Base-by-base conservation (phyloP, 2,329 filamentous ascomycete genomes). In the Metarhizium rileyi region DNA sequence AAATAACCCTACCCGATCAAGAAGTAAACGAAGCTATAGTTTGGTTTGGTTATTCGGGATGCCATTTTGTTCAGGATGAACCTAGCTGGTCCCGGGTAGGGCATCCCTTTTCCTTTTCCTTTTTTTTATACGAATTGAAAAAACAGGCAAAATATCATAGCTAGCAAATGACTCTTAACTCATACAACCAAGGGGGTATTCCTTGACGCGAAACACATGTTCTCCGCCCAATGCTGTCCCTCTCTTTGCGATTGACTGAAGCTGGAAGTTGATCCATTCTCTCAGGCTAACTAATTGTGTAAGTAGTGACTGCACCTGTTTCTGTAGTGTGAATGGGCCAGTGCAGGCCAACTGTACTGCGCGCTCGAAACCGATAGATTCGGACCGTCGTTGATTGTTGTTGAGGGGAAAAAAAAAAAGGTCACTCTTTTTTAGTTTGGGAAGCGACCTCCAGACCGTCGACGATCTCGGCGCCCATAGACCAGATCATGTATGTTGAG, bases 401-500 rank as follows among this genome's bases (percentile, higher is more conserved):
- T n/a, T n/a, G n/a, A n/a, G n/a, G n/a, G n/a, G n/a, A n/a, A 36
- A 20, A 18, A 18, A 18, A 33, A 6, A 25, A 8, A 22, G 7
- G 3, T 63, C 66, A 75, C 23, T 74, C 70, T 5, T 57, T 59
- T 60, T 75, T 76, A 49, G 59, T 51, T 25, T 61, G 60, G 2
- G 70, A 67, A 1, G 70, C 68, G 6, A 58, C 56, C 4, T 67
- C 63, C 30, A 81, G 63, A 0, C 68, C 73, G 16, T 71, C 59
- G 47, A 80, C 49, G 48, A 80, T 71, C 49, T 79, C 74, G 45
- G 60, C 54, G 25, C 76, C 76, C 41, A 79, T 59, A 4, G 61
- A 62, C 57, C 68, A 73, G 48, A 76, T 67, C 67, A 81, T 75
- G 62, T 76, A 74, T 3, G 71, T 59, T 0, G 78, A 71, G 30